phyloP scores from a whole-genome alignment of 1,284 basidiomycete species.

The Cystobasidium slooffiae region DNA sequence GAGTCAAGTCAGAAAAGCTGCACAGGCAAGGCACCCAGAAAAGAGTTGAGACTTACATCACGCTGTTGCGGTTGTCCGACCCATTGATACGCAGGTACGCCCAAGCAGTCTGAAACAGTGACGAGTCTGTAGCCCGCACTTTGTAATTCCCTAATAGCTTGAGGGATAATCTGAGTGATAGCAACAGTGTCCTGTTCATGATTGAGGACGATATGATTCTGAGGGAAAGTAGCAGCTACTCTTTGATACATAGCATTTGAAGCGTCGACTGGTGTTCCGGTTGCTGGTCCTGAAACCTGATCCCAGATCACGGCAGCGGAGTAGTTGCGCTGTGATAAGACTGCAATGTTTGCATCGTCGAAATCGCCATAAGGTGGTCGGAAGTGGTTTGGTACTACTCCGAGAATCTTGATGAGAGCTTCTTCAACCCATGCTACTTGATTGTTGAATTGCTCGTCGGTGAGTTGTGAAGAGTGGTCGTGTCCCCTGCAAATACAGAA shows the following conservation, averaged over 20 bases:
- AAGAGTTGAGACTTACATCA: slow-evolving; percentile 36
- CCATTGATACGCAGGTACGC: slow-evolving; percentile 48
- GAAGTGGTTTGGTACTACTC: slow-evolving; percentile 53
- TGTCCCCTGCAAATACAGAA: slow-evolving; percentile 25
- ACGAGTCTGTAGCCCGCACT: slow-evolving; percentile 49
- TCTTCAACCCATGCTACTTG: slow-evolving; percentile 44
- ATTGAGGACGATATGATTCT: slow-evolving; percentile 37
- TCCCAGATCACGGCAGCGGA: slow-evolving; percentile 45
- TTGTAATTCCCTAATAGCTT: slow-evolving; percentile 46
- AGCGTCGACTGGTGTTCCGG: slow-evolving; percentile 17
- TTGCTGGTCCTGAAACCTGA: slow-evolving; percentile 32
- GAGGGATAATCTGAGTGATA: slow-evolving; percentile 43
- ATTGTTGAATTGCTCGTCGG: slow-evolving; percentile 20
- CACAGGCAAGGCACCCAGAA: background rate
- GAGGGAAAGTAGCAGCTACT: slow-evolving; percentile 29
- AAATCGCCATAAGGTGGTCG: slow-evolving; percentile 50
- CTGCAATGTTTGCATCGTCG: slow-evolving; percentile 43
- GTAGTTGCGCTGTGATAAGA: slow-evolving; percentile 51
- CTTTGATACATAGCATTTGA: slow-evolving; percentile 30
- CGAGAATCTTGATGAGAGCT: slow-evolving; percentile 54
- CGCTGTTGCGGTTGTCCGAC: slow-evolving; percentile 45
- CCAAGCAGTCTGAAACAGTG: slow-evolving; percentile 48
- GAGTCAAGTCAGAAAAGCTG: slow-evolving; percentile 1
- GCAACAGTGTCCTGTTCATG: slow-evolving; percentile 41
- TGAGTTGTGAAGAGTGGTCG: slow-evolving; percentile 27